Evolutionary conservation across 306 rosid species (phyloP), one percentile per base, ranked within the genome.

Genomic region (Lithocarpus polystachyus): DNA sequence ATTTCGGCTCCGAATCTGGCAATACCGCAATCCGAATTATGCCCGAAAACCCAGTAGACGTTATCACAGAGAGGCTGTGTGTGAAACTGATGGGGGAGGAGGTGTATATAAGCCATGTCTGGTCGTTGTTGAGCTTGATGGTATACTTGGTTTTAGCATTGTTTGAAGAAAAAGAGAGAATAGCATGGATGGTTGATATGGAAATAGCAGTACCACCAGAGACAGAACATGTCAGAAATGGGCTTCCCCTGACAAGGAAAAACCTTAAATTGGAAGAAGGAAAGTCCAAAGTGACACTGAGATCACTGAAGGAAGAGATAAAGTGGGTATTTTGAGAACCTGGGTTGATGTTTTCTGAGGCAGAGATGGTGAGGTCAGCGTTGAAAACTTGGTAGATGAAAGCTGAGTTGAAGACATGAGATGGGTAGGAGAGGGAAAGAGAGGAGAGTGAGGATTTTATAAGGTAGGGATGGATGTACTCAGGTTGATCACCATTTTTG

Each of bases 201-300:
- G 96, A 92, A 74, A 95, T 62, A 11, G 76, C 26, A 1, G 97
- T 82, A 35, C 57, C 70, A 18, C 71, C 55, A 0, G 86, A 86
- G 7, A 90, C 93, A 28, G 86, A 45, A 5, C 87, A 69, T 0
- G 97, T 95, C 24, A 95, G 19, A 80, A 73, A 95, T 7, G 99
- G 99, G 56, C 94, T 92, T 59, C 99, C 99, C 22, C 96, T 92
- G 20, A 89, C 99, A 23, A 95, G 96, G 1, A 89, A 86, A 78
- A 89, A 91, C 2, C 81, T 72, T 11, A 95, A 74, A 57, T 91
- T 90, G 20, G 96, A 82, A 52, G 92, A 88, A 24, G 98, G 99
- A 29, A 87, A 28, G 53, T 92, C 98, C 52, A 95, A 72, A 4
- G 96, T 91, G 78, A 95, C 85, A 48, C 97, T 82, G 6, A 95